Evolutionary conservation across 2,329 filamentous ascomycete species (phyloP), one percentile per base, ranked within the genome.

Genomic region (Botrytis medusae): DNA sequence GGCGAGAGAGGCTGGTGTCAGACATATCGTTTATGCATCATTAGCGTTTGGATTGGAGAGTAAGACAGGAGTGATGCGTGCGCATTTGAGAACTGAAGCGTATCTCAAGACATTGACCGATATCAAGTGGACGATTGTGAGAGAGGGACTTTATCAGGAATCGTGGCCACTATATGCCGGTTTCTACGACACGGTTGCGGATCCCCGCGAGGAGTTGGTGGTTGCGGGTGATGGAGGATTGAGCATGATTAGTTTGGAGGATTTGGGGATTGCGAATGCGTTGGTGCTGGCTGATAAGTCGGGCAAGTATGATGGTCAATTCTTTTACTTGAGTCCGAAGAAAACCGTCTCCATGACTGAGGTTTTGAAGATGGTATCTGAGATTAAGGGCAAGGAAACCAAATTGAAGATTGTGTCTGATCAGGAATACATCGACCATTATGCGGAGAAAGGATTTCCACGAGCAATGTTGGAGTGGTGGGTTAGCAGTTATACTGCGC

Each of bases 21-120:
- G 81, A 51, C 79, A 82, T 46, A 51, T 83, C 12, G 78, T 82
- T 67, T 83, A 80, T 75, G 81, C 79, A 1, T 82, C 81, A 0
- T 75, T 83, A 2, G 77, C 75, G 1, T 78, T 77, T 60, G 76
- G 75, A 12, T 18, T 63, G 0, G 62, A 75, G 4, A 75, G 74
- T 44, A 64, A 63, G 9, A 65, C 77, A 2, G 76, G 75, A 1
- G 76, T 78, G 7, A 77, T 78, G 77, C 71, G 72, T 18, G 77
- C 77, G 4, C 77, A 78, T 68, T 44, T 77, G 16, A 59, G 76
- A 5, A 78, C 76, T 2, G 77, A 77, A 57, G 72, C 37, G 1
- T 77, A 84, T 14, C 60, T 77, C 1, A 42, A 25, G 5, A 34
- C 4, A 0, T 34, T 74, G 14, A 59, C 16, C 2, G 68, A 64